A percentile compares a stretch with the other conserved stretches of the same genome.
These are phyloP conservation scores for Mycena venus DNA, from an alignment of 768 basidiomycete genomes.

Conservation along the genomic window DNA sequence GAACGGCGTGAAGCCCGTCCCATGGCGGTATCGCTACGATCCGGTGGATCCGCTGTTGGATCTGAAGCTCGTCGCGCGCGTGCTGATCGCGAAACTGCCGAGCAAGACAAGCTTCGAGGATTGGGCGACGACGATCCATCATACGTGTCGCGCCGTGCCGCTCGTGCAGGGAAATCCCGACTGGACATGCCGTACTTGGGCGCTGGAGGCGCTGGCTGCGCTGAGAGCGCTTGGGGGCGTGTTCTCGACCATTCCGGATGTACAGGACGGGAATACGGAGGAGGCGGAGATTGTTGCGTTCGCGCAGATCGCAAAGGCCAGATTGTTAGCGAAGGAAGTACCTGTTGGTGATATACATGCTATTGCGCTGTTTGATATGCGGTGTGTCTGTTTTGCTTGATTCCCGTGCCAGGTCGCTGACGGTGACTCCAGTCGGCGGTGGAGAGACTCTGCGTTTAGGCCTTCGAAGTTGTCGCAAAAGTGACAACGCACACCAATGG, in stretches of 20 bases:
- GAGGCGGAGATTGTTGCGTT: constrained; percentile 21
- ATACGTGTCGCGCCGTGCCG: constrained; percentile 20
- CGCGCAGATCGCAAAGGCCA: constrained; percentile 4
- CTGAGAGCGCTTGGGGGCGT: not conserved
- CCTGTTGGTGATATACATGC: constrained; percentile 5
- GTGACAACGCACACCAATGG: too few species aligned
- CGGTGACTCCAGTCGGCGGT: not conserved
- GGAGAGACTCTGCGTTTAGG: not conserved
- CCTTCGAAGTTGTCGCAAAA: not conserved
- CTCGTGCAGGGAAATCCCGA: constrained; percentile 4
- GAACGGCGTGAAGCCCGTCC: constrained; percentile 4
- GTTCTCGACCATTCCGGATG: constrained; percentile 17
- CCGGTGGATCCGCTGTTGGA: constrained; percentile 15
- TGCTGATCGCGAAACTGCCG: constrained; percentile 18
- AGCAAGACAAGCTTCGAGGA: constrained; percentile 1
- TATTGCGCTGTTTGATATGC: constrained; percentile 10
- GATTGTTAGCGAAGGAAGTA: not conserved
- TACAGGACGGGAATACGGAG: constrained; percentile 14
- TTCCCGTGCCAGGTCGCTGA: not conserved
- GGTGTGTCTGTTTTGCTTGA: not conserved
- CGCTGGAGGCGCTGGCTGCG: not conserved
- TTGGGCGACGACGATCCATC: constrained; percentile 9
- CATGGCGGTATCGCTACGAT: constrained; percentile 22
- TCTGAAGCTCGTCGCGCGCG: constrained; percentile 15
- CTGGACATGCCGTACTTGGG: constrained; percentile 21